Evolutionary conservation across 371 early-diverging fungal species (phyloP).

Genomic region (Mortierella sp.): DNA sequence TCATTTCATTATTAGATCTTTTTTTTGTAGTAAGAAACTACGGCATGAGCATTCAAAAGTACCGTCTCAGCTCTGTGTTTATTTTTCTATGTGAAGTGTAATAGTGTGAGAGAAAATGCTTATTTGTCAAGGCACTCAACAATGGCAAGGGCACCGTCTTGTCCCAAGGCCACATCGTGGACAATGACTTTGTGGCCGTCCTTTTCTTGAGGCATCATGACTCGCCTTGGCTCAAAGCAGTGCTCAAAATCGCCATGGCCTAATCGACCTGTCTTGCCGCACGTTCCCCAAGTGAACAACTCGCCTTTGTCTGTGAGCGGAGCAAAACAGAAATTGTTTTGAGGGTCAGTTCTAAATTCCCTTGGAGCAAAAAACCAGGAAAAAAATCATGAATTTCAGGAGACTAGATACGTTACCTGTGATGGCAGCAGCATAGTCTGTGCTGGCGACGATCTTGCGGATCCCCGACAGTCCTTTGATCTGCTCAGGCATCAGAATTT

Average conservation of each 20-base stretch:
- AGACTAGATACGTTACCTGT: too few relatives aligned
- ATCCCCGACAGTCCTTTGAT: conserved; percentile 58
- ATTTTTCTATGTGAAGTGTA: neutral
- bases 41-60: neutral
- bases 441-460: conserved; percentile 64
- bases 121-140: conserved; percentile 30
- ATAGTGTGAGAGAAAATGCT: neutral
- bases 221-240: conserved; percentile 61
- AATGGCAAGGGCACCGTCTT: conserved; percentile 63
- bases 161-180: conserved; percentile 64
- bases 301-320: conserved; percentile 61
- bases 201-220: conserved; percentile 51
- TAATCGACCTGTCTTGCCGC: conserved; percentile 66
- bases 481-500: conserved; percentile 62
- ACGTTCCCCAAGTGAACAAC: conserved; percentile 72
- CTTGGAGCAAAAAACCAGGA: too few relatives aligned
- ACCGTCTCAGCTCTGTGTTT: too few relatives aligned
- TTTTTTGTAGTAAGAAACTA: neutral
- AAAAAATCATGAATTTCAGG: too few relatives aligned
- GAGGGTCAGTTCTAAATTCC: too few relatives aligned
- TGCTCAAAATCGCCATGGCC: conserved; percentile 65
- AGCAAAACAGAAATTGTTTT: too few relatives aligned
- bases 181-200: conserved; percentile 50
- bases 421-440: conserved; percentile 73
- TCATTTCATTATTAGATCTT: neutral